A percentile compares a stretch with the other conserved stretches of the same genome.
Conservation (phyloP, 2,329 filamentous ascomycete species). For the Penicillium sp. region DNA sequence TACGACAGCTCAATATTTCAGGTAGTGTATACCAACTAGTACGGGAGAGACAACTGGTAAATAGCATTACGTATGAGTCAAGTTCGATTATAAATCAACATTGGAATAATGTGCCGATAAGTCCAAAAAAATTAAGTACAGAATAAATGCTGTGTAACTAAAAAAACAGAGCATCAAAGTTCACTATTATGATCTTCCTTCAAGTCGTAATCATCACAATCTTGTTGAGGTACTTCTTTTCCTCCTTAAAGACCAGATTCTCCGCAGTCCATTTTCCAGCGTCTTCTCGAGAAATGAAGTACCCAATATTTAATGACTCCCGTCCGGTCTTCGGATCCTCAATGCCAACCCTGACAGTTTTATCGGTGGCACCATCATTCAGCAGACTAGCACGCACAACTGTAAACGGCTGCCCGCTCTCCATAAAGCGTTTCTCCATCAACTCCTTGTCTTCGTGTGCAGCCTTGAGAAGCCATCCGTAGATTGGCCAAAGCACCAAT, state of each 20-base stretch:
- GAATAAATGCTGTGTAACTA: not conserved
- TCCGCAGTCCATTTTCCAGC: constrained; percentile 23
- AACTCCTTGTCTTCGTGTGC: constrained; percentile 40
- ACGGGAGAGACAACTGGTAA: too few relatives aligned
- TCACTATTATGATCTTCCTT: not conserved
- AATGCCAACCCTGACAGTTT: constrained; percentile 23
- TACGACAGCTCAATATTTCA: too few relatives aligned
- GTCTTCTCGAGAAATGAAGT: constrained; percentile 36
- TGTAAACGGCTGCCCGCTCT: constrained; percentile 21
- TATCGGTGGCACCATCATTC: constrained; percentile 28
- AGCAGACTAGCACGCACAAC: constrained; percentile 38
- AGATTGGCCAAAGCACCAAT: constrained; percentile 32
- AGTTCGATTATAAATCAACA: too few relatives aligned
- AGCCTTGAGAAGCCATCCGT: constrained; percentile 30
- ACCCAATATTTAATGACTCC: constrained; percentile 32
- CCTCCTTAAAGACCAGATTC: constrained; percentile 10
- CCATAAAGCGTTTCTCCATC: constrained; percentile 32
- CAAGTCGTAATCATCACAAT: constrained; percentile 16
- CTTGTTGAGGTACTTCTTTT: constrained; percentile 12
- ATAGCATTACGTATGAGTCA: too few relatives aligned
- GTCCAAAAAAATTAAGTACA: too few relatives aligned
- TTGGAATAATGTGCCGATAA: too few relatives aligned
- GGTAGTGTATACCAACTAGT: too few relatives aligned
- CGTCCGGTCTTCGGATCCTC: constrained; percentile 32
- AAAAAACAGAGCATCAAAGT: not conserved